Evolutionary conservation across 495 filamentous ascomycete genomes (phyloP).

Genomic region (Hypoxylon fuscum): DNA sequence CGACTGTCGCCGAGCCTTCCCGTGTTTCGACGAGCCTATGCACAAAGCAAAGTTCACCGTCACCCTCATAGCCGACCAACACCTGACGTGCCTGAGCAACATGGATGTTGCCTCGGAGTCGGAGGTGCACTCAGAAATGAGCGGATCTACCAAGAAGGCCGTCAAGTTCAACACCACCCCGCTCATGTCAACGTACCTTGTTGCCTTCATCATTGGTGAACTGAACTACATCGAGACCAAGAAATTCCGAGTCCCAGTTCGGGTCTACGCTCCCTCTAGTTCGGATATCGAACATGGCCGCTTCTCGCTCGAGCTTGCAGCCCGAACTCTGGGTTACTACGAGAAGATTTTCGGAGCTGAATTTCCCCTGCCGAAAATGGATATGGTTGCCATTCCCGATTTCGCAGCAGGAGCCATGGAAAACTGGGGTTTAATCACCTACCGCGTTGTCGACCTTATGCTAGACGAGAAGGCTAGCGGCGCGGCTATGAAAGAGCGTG

Average conservation of each 20-base stretch:
- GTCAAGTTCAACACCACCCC: conserved; percentile 79
- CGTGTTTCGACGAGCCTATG: conserved; percentile 81
- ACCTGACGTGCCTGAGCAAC: conserved; percentile 79
- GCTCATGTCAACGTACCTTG: conserved; percentile 79
- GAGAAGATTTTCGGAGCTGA: conserved; percentile 77
- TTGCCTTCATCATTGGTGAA: conserved; percentile 80
- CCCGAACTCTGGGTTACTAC: conserved; percentile 74
- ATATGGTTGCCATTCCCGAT: conserved; percentile 97
- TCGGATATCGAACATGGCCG: conserved; percentile 71
- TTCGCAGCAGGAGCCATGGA: conserved; percentile 96
- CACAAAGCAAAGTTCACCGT: conserved; percentile 78
- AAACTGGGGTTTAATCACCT: conserved; percentile 98
- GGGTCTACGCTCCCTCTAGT: conserved; percentile 73
- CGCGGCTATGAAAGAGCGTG: conserved; percentile 90
- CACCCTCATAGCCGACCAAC: conserved; percentile 76
- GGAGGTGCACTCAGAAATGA: conserved; percentile 64
- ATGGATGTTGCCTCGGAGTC: conserved; percentile 78
- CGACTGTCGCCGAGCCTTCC: conserved; percentile 77
- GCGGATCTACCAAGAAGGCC: conserved; percentile 67
- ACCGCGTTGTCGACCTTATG: conserved; percentile 89
- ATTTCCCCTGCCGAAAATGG: conserved; percentile 87
- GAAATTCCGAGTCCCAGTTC: conserved; percentile 75
- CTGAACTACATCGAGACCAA: conserved; percentile 79
- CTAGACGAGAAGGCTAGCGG: conserved; percentile 91
- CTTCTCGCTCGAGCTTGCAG: conserved; percentile 74